These are phyloP conservation scores for Bryum argenteum DNA, from an alignment of 225 moss, liverwort and hornwort genomes.

Conservation along the genomic window DNA sequence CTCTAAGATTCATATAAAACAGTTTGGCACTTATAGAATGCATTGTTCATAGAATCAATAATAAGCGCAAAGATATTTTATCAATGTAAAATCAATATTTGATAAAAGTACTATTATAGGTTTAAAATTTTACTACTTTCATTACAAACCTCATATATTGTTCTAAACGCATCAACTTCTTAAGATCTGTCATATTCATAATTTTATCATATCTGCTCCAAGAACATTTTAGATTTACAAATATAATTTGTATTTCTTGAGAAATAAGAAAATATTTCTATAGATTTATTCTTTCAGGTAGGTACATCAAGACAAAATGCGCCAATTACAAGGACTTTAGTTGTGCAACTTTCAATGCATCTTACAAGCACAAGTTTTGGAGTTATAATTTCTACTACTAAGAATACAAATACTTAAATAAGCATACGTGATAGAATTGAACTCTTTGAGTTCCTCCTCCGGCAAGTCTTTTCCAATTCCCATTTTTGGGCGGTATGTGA, in stretches of 20 bases:
- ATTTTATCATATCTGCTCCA: constrained; percentile 49
- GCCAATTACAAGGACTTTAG: no score
- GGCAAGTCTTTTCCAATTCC: constrained; percentile 48
- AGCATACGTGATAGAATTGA: constrained; percentile 50
- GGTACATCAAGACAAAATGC: no score
- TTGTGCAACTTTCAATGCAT: no score
- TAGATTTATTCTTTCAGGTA: no score
- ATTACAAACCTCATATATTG: constrained; percentile 52
- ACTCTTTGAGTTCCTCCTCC: constrained; percentile 49
- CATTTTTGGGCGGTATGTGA: constrained; percentile 31
- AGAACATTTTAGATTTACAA: not conserved
- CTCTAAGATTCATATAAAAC: constrained; percentile 23
- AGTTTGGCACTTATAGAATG: no score
- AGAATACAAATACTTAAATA: rapidly evolving
- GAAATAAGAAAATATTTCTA: no score
- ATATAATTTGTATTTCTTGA: not conserved
- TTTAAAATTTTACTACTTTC: not conserved
- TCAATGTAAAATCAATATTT: not conserved
- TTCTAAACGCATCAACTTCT: constrained; percentile 48
- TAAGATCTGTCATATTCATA: constrained; percentile 24
- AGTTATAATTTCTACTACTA: rapidly evolving
- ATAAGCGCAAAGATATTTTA: no score
- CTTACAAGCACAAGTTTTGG: no score
- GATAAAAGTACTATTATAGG: not conserved
- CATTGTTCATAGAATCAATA: no score